Base-by-base conservation (phyloP, 2,329 filamentous ascomycete species). In the Verticillium zaregamsianum region DNA sequence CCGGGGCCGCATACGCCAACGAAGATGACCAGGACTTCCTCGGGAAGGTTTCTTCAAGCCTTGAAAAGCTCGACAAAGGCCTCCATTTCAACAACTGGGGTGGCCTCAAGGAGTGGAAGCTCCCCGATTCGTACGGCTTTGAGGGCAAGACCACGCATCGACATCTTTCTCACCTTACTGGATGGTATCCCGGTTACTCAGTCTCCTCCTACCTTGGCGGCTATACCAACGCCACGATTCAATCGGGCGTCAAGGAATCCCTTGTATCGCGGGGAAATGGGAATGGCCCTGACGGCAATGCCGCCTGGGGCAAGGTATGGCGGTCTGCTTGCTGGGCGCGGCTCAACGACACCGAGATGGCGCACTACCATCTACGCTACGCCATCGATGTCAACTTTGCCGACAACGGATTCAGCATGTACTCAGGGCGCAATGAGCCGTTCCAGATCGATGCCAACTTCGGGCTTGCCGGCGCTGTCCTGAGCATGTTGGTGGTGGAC, bases 401-500 rank as follows among this genome's bases (percentile, higher is more conserved):
- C 0, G 70, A 61, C 0, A 86, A 85, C 65, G 77, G 78, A 2
- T 70, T 86, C 33, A 79, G 76, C 52, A 82, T 85, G 77, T 86
- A 86, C 66, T 71, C 65, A 9, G 81, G 74, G 0, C 68, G 71
- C 11, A 70, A 75, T 6, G 70, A 71, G 56, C 82, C 84, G 1
- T 86, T 86, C 65, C 84, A 86, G 72, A 85, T 86, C 61, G 84
- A 86, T 68, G 84, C 83, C 7, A 86, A 86, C 67, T 86, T 83
- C 63, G 84, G 83, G 1, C 69, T 79, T 25, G 74, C 74, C 3
- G 83, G 81, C 0, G 81, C 80, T 0, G 74, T 84, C 59, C 63
- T 85, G 60, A 74, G 76, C 62, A 81, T 85, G 81, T 68, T 85
- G 49, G 74, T 83, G 57, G 76, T 83, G n/a, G 80, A 85, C 68